Evolutionary conservation across 2,329 filamentous ascomycete genomes (phyloP).

Genomic region (Corynespora cassiicola): DNA sequence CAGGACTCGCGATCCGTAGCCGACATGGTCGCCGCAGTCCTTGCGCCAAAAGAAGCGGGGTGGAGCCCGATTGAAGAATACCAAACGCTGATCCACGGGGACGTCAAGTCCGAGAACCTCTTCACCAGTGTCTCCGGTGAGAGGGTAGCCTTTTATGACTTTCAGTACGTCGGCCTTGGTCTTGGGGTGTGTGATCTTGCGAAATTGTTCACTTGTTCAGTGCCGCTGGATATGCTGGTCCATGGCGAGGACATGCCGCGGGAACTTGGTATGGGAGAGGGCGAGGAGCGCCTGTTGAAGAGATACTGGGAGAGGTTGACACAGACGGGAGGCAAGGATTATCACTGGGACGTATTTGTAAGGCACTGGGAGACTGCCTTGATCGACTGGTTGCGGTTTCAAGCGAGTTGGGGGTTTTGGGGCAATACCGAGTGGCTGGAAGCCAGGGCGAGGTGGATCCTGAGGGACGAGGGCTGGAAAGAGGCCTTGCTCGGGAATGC

Average conservation of each 20-base stretch:
- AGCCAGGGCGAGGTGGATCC: conserved; percentile 33
- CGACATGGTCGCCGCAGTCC: conserved; percentile 60
- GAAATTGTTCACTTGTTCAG: conserved; percentile 71
- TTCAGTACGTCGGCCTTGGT: conserved; percentile 71
- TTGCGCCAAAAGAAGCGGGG: conserved; percentile 49
- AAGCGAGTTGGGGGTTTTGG: conserved; percentile 48
- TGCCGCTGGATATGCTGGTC: conserved; percentile 62
- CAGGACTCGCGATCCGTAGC: conserved; percentile 49
- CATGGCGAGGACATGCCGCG: conserved; percentile 36
- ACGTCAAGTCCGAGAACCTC: conserved; percentile 74
- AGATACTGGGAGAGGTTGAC: conserved; percentile 55
- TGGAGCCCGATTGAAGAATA: conserved; percentile 46
- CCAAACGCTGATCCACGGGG: conserved; percentile 69
- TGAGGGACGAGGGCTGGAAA: conserved; percentile 31
- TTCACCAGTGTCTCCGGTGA: conserved; percentile 61
- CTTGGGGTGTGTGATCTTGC: conserved; percentile 71
- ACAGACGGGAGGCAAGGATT: conserved; percentile 43
- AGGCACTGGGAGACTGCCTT: conserved; percentile 71
- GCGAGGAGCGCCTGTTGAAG: conserved; percentile 60
- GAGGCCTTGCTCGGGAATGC: conserved; percentile 18
- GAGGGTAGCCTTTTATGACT: conserved; percentile 70
- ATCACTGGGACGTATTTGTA: conserved; percentile 62
- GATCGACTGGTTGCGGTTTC: conserved; percentile 68
- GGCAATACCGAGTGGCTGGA: conserved; percentile 45
- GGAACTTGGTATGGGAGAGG: conserved; percentile 56